Conservation (phyloP, 768 basidiomycete genomes). For the Podaxis carcinomalis region DNA sequence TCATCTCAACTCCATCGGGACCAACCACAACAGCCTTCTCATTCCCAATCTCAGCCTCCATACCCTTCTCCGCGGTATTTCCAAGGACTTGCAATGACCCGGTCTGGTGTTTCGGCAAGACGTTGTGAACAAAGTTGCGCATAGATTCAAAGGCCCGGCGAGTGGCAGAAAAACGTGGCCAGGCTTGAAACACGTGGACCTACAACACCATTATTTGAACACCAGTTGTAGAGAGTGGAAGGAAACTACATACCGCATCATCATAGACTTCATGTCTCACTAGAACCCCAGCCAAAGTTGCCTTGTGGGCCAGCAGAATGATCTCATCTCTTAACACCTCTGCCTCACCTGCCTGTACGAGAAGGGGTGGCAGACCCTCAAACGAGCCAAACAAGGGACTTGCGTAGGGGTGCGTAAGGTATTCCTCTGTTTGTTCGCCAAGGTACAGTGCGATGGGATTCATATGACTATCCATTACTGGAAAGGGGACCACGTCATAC, state of each 20-base stretch:
- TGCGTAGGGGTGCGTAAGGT: conserved; percentile 94
- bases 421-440: conserved; percentile 72
- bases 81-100: conserved; percentile 50
- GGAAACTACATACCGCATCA: conserved; percentile 64
- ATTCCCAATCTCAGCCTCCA: conserved; percentile 70
- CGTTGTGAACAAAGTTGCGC: conserved; percentile 59
- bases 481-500: conserved; percentile 80
- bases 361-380: conserved; percentile 77
- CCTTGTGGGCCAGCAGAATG: conserved; percentile 89
- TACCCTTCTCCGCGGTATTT: conserved; percentile 47
- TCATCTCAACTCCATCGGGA: conserved; percentile 64
- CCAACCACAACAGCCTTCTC: conserved; percentile 63
- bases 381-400: conserved; percentile 93
- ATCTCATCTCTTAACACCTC: conserved; percentile 96
- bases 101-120: conserved; percentile 50
- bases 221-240: neutral
- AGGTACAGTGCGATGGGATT: conserved; percentile 95
- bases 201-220: conserved; percentile 21
- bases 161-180: conserved; percentile 70
- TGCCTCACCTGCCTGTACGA: conserved; percentile 90
- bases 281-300: conserved; percentile 77
- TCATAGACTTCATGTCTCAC: conserved; percentile 88
- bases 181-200: conserved; percentile 91
- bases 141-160: conserved; percentile 68
- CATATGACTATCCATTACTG: conserved; percentile 74